Conservation (phyloP, 1,284 basidiomycete genomes). For the Sanghuangporus weigelae region DNA sequence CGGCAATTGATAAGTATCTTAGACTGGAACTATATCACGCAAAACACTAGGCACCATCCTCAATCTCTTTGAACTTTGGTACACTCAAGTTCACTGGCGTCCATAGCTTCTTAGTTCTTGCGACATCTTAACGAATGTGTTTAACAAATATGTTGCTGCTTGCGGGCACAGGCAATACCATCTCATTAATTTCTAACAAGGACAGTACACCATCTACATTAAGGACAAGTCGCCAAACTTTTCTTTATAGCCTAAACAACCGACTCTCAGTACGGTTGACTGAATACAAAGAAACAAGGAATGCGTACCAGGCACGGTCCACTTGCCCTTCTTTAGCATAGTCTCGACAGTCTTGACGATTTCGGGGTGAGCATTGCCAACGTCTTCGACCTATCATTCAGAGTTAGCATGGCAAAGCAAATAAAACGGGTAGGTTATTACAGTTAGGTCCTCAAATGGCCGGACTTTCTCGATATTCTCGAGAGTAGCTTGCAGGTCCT, state of each 20-base stretch:
- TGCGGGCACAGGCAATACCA: neutral
- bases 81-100: no score
- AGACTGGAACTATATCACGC: no score
- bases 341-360: constrained; percentile 90
- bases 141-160: neutral
- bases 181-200: neutral
- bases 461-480: constrained; percentile 97
- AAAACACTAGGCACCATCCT: no score
- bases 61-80: no score
- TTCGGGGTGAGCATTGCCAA: constrained; percentile 90
- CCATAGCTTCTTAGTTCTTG: neutral
- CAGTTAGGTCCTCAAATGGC: constrained; percentile 96
- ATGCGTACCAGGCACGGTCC: constrained; percentile 85
- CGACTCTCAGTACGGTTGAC: constrained; percentile 11
- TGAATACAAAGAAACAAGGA: neutral
- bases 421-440: constrained; percentile 34
- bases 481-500: constrained; percentile 89
- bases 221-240: constrained; percentile 90
- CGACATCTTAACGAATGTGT: neutral
- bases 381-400: constrained; percentile 70
- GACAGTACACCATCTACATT: constrained; percentile 49
- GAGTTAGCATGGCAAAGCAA: neutral
- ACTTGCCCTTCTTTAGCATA: constrained; percentile 99
- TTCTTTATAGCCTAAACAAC: constrained; percentile 73
- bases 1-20: no score